Base-by-base conservation (phyloP, 805 yeast species). In the Yamadazyma ubonensis region DNA sequence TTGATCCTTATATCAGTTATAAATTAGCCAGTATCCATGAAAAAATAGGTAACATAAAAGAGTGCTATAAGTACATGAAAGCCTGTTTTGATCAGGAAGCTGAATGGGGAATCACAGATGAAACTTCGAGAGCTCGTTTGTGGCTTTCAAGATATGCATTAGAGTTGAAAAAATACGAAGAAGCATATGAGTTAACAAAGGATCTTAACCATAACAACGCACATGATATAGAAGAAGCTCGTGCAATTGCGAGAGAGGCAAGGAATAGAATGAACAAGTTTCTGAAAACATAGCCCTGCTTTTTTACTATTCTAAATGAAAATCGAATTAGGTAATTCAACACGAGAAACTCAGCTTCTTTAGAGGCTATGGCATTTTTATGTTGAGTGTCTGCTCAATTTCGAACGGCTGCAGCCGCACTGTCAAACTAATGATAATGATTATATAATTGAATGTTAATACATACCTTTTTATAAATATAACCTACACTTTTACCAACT, bases 141-240 rank as follows among this genome's bases (percentile, higher is more conserved):
- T 90, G 97, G 97, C 63, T 90, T 18, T 95, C 96, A 1, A 73
- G 79, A 37, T 64, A 73, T 48, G 90, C 88, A 33, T 59, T 81
- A 44, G 69, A 68, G 12, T 60, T 63, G 29, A 67, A 74, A 10
- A 76, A 79, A 44, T 89, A 75, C 67, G 78, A 78, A 34, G 72
- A 67, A 40, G 96, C 96, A 0, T 81, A 81, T 45, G 77, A 73
- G 36, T 78, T 83, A 55, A 93, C 96, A 1, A 75, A 78, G 39
- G 86, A 81, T 41, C 71, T 88, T 48, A 63, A 63, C 33, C 64
- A 64, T 39, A 95, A 91, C 20, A 76, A 84, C n/a, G 83, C 89
- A 9, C 87, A 81, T 41, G 95, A 86, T 53, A 78, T 89, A 14
- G 96, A 89, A 52, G 96, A 89, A 57, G 96, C 96, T 0, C 67